Evolutionary conservation across 495 filamentous ascomycete genomes (phyloP).

Genomic region (Talaromyces ruber): DNA sequence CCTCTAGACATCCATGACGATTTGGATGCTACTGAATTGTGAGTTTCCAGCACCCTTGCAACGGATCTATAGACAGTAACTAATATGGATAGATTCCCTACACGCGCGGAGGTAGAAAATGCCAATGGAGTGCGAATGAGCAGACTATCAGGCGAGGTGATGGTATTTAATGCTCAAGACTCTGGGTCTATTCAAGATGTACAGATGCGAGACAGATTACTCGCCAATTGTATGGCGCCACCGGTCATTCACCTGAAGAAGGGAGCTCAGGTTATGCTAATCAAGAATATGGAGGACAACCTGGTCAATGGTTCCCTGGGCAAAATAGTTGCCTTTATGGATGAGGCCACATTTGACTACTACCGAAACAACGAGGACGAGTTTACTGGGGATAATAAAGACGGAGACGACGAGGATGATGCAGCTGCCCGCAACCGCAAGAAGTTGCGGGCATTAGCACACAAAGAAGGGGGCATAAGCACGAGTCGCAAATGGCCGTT

Average conservation of each 20-base stretch:
- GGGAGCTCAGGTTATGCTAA: conserved; percentile 96
- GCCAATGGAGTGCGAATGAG: conserved; percentile 72
- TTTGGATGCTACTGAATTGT: conserved; percentile 86
- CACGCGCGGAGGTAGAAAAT: conserved; percentile 77
- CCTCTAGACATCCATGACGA: conserved; percentile 64
- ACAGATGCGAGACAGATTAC: conserved; percentile 61
- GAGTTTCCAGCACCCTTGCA: conserved; percentile 15
- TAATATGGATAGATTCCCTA: conserved; percentile 60
- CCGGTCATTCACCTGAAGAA: conserved; percentile 70
- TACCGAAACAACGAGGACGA: conserved; percentile 49
- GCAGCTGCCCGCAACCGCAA: conserved; percentile 31
- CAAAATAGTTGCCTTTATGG: conserved; percentile 79
- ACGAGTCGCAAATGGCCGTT: conserved; percentile 58
- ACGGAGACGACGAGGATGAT: conserved; percentile 33
- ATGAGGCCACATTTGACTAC: conserved; percentile 63
- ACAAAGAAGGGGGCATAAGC: conserved; percentile 28
- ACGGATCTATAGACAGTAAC: neutral
- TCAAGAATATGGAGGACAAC: conserved; percentile 93
- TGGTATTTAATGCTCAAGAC: conserved; percentile 64
- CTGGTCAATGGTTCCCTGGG: conserved; percentile 94
- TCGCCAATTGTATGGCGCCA: conserved; percentile 90
- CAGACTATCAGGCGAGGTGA: conserved; percentile 55
- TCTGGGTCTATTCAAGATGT: conserved; percentile 64
- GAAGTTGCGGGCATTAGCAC: conserved; percentile 38
- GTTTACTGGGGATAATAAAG: conserved; percentile 31